Evolutionary conservation across 106 monocot genomes (phyloP).

Genomic region (Chionographis japonica): DNA sequence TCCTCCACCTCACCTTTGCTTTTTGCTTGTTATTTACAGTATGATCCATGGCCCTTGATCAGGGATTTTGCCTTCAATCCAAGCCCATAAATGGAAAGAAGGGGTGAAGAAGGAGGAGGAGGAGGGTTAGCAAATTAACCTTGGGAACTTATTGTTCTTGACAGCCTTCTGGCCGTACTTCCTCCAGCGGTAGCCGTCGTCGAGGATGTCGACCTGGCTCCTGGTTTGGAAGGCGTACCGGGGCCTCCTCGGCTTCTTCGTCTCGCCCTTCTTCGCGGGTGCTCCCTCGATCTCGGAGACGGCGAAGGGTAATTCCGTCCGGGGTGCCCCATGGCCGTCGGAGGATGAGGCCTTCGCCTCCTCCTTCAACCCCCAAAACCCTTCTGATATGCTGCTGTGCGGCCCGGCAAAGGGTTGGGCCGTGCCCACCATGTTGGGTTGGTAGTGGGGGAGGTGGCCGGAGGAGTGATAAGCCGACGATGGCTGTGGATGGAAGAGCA

Average conservation of each 20-base stretch:
- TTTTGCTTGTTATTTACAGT: too few relatives aligned
- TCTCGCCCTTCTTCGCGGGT: conserved; percentile 31
- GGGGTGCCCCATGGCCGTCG: neutral
- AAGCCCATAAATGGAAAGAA: too few relatives aligned
- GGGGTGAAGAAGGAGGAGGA: too few relatives aligned
- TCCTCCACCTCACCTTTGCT: too few relatives aligned
- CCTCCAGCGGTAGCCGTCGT: conserved; percentile 97
- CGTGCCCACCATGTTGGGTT: conserved; percentile 1
- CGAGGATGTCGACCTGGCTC: conserved; percentile 91
- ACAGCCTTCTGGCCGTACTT: conserved; percentile 97
- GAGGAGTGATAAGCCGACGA: conserved; percentile 16
- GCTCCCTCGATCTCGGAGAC: conserved; percentile 2
- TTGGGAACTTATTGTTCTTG: conserved; percentile 91
- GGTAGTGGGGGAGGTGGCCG: neutral
- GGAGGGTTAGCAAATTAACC: conserved; percentile 21
- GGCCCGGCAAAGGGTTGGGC: conserved; percentile 3
- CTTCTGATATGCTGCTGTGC: neutral
- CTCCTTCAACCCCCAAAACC: neutral
- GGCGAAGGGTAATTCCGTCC: neutral
- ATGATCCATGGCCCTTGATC: too few relatives aligned
- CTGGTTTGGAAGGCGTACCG: conserved; percentile 79
- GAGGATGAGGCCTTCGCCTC: neutral
- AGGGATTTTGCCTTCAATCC: too few relatives aligned
- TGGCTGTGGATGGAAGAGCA: conserved; percentile 27
- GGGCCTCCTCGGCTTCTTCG: conserved; percentile 64